Evolutionary conservation across 2,329 filamentous ascomycete species (phyloP).

Genomic region (Fusarium continuum): DNA sequence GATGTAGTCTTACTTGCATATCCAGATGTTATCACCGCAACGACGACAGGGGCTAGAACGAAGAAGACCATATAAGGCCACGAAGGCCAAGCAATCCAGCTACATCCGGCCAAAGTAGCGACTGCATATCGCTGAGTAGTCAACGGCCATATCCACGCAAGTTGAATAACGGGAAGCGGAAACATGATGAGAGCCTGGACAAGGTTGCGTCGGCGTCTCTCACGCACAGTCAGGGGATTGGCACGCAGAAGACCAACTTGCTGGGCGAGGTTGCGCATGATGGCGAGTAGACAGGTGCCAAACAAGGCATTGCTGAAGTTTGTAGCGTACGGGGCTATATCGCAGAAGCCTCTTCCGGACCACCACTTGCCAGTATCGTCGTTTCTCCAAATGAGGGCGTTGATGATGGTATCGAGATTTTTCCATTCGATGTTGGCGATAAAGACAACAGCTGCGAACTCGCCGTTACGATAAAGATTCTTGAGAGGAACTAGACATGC

Average conservation of each 20-base stretch:
- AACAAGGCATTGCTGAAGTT: constrained; percentile 58
- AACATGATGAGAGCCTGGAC: constrained; percentile 65
- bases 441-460: constrained; percentile 62
- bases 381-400: constrained; percentile 63
- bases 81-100: constrained; percentile 53
- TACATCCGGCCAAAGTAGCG: constrained; percentile 61
- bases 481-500: constrained; percentile 61
- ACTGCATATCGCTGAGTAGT: constrained; percentile 60
- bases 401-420: constrained; percentile 60
- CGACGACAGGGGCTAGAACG: constrained; percentile 55
- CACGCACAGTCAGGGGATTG: constrained; percentile 50
- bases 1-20: constrained; percentile 57
- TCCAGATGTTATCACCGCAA: constrained; percentile 55
- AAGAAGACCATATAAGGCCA: constrained; percentile 62
- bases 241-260: constrained; percentile 59
- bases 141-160: constrained; percentile 58
- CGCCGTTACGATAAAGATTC: constrained; percentile 61
- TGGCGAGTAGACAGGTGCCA: constrained; percentile 61
- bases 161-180: constrained; percentile 60
- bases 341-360: constrained; percentile 63
- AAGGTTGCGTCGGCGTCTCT: constrained; percentile 55
- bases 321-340: constrained; percentile 59
- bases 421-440: constrained; percentile 56
- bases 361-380: constrained; percentile 62
- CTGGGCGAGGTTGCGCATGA: constrained; percentile 62